phyloP scores from a whole-genome alignment of 1,284 basidiomycete genomes.

The Pisolithus thermaeus region DNA sequence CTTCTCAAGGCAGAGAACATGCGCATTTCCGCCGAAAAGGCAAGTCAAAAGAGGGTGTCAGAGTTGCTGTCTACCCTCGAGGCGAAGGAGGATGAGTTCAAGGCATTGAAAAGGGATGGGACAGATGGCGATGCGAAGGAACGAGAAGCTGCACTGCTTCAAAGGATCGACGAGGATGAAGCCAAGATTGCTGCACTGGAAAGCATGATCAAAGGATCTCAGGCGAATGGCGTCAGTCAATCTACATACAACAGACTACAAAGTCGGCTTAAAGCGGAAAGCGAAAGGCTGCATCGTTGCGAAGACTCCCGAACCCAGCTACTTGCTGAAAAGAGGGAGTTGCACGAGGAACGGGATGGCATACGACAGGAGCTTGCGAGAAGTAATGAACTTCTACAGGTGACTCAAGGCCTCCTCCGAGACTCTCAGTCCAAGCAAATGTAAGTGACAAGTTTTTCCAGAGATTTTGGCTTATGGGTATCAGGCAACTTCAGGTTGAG shows the following conservation, averaged over 20 bases:
- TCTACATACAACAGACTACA: slow-evolving; percentile 36
- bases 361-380: slow-evolving; percentile 13
- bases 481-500: slow-evolving; percentile 18
- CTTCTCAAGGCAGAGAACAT: slow-evolving; percentile 54
- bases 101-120: slow-evolving; percentile 34
- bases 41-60: slow-evolving; percentile 35
- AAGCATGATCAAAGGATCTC: slow-evolving; percentile 34
- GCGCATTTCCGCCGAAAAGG: slow-evolving; percentile 47
- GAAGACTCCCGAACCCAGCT: slow-evolving; percentile 30
- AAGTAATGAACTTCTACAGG: slow-evolving; percentile 8
- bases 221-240: slow-evolving; percentile 33
- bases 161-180: slow-evolving; percentile 61
- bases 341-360: slow-evolving; percentile 11
- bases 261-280: slow-evolving; percentile 38
- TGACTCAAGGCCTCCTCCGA: slow-evolving; percentile 17
- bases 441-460: slow-evolving; percentile 13
- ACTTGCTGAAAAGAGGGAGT: slow-evolving; percentile 24
- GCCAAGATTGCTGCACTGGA: slow-evolving; percentile 53
- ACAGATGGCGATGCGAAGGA: slow-evolving; percentile 33
- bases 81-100: slow-evolving; percentile 54
- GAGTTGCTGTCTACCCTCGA: slow-evolving; percentile 41
- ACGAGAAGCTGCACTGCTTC: slow-evolving; percentile 49
- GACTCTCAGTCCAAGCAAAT: slow-evolving; percentile 17
- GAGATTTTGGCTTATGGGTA: slow-evolving; percentile 1
- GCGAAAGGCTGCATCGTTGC: slow-evolving; percentile 31